A percentile compares a stretch with the other conserved stretches of the same genome.
These are phyloP conservation scores for Erysiphe pulchra DNA, from an alignment of 2,329 filamentous ascomycete genomes.

Conservation along the genomic window DNA sequence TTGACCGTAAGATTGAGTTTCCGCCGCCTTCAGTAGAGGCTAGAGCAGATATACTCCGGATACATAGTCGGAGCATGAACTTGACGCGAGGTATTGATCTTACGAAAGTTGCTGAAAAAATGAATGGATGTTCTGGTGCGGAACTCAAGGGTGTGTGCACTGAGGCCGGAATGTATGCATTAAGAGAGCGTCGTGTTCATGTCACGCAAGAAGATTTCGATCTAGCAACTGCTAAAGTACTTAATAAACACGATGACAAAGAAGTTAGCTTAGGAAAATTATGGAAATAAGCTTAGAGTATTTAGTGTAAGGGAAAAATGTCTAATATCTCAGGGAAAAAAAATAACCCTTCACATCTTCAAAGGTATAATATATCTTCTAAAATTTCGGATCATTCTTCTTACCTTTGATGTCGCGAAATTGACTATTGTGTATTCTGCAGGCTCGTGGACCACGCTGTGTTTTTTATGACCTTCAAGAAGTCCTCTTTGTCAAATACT, in stretches of 20 bases:
- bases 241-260: slow-evolving; percentile 99
- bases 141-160: slow-evolving; percentile 92
- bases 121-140: slow-evolving; percentile 95
- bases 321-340: too few relatives aligned
- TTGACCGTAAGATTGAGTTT: slow-evolving; percentile 98
- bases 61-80: slow-evolving; percentile 99
- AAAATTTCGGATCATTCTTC: too few relatives aligned
- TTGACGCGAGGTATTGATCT: slow-evolving; percentile 92
- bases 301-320: too few relatives aligned
- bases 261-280: slow-evolving; percentile 75
- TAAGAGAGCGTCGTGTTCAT: slow-evolving; percentile 85
- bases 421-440: too few relatives aligned
- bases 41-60: slow-evolving; percentile 87
- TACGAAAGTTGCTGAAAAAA: slow-evolving; percentile 96
- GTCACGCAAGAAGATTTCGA: slow-evolving; percentile 99
- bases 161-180: slow-evolving; percentile 92
- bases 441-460: too few relatives aligned
- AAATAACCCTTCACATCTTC: too few relatives aligned
- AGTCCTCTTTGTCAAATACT: too few relatives aligned
- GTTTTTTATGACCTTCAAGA: too few relatives aligned
- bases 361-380: too few relatives aligned
- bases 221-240: slow-evolving; percentile 89
- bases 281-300: slow-evolving; percentile 33
- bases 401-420: too few relatives aligned
- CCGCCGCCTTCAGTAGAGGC: slow-evolving; percentile 92